Evolutionary conservation across 108 stramenopile species (phyloP).

Genomic region (Bacterosira constricta): DNA sequence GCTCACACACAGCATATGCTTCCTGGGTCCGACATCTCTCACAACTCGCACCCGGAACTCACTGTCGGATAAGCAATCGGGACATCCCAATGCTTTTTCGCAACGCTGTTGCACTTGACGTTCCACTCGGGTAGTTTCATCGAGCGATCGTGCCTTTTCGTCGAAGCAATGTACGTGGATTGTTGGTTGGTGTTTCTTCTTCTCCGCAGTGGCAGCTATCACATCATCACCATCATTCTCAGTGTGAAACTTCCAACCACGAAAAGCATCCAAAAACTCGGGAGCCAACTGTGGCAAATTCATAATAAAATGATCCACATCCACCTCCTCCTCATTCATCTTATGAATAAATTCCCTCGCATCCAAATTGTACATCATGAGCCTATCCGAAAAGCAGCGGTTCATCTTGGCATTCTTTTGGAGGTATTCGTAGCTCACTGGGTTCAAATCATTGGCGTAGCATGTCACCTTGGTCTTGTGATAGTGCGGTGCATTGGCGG

Average conservation of each 20-base stretch:
- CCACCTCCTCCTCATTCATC: constrained; percentile 54
- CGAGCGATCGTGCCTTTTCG: constrained; percentile 49
- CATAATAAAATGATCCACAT: constrained; percentile 91
- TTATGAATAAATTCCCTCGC: constrained; percentile 83
- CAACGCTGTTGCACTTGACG: constrained; percentile 58
- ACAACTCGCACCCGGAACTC: constrained; percentile 58
- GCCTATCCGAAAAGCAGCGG: constrained; percentile 64
- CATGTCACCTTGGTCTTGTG: constrained; percentile 31
- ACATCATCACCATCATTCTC: not conserved
- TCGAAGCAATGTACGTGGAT: constrained; percentile 88
- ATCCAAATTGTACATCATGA: constrained; percentile 87
- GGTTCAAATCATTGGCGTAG: constrained; percentile 91
- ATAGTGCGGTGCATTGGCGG: constrained; percentile 18
- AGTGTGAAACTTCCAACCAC: constrained; percentile 58
- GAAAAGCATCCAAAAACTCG: constrained; percentile 95
- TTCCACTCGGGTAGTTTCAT: constrained; percentile 42
- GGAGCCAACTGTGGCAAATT: constrained; percentile 94
- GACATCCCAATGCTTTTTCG: constrained; percentile 69
- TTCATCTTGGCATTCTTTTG: constrained; percentile 78
- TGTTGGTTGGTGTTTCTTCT: not conserved
- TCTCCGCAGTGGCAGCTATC: not conserved
- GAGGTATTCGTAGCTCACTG: constrained; percentile 79
- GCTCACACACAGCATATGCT: constrained; percentile 88
- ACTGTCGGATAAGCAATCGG: constrained; percentile 37
- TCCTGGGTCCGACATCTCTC: constrained; percentile 81